Evolutionary conservation across 2,329 filamentous ascomycete genomes (phyloP).

Genomic region (Penicillium sp.): DNA sequence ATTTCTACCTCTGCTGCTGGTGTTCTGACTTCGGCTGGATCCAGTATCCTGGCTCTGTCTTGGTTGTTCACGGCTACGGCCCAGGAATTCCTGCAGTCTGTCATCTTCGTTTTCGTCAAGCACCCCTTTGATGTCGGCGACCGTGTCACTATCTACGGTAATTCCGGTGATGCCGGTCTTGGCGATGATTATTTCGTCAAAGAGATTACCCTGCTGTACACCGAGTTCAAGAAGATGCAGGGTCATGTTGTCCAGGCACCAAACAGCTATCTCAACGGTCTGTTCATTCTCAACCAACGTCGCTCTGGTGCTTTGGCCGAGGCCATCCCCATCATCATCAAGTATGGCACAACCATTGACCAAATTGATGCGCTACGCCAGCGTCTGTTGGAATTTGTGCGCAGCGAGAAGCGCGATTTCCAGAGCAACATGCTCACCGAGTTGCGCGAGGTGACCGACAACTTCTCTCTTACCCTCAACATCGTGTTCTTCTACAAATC

Average conservation of each 20-base stretch:
- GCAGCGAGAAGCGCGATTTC: slow-evolving; percentile 84
- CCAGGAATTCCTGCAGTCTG: slow-evolving; percentile 89
- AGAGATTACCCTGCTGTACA: slow-evolving; percentile 88
- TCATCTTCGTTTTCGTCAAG: slow-evolving; percentile 95
- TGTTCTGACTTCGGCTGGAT: slow-evolving; percentile 85
- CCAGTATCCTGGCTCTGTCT: slow-evolving; percentile 80
- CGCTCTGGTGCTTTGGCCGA: slow-evolving; percentile 87
- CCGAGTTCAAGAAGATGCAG: slow-evolving; percentile 98
- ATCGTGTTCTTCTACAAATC: slow-evolving; percentile 97
- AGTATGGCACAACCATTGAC: slow-evolving; percentile 80
- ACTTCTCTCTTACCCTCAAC: slow-evolving; percentile 83
- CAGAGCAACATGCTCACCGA: slow-evolving; percentile 84
- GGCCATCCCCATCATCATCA: slow-evolving; percentile 78
- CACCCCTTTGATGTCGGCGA: slow-evolving; percentile 97
- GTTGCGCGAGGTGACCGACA: slow-evolving; percentile 74
- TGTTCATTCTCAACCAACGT: slow-evolving; percentile 94
- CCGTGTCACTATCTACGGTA: slow-evolving; percentile 87
- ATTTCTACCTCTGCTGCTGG: slow-evolving; percentile 89
- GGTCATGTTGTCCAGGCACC: slow-evolving; percentile 94
- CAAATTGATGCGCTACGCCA: slow-evolving; percentile 80
- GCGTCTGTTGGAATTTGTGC: slow-evolving; percentile 79
- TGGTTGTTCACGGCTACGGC: slow-evolving; percentile 93
- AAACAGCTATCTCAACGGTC: slow-evolving; percentile 86
- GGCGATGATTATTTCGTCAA: slow-evolving; percentile 97
- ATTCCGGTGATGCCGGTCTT: slow-evolving; percentile 72